Evolutionary conservation across 305 asterid genomes (phyloP), one percentile per base, ranked within the genome.

Genomic region (Plantago rigida): DNA sequence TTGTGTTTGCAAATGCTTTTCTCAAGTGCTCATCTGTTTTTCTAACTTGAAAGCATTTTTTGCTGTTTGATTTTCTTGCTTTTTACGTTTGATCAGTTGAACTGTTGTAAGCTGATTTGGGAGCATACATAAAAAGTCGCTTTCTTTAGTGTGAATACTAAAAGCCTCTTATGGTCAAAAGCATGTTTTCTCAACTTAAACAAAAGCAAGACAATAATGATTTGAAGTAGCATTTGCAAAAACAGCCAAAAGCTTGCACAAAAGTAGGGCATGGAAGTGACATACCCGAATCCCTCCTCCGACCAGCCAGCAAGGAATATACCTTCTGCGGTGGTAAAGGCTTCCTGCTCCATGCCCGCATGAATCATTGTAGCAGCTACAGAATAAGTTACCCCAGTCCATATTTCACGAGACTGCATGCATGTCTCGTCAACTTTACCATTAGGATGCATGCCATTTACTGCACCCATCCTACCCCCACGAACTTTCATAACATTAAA

Each of bases 401-500:
- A 93, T 34, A 89, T 81, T 65, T 93, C 99, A 3, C 99, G 85
- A 3, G 99, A 93, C 72, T 93, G 99, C 99, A 93, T 93, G 81
- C 99, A 93, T 0, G 95, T 82, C 65, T 89, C 96, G n/a, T 93
- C 99, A 22, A 93, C 89, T 77, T 81, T 89, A n/a, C 99, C 99
- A 41, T 59, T 93, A 17, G 97, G 96, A 70, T 85, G 82, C 97
- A 93, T 87, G 62, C 99, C 99, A 15, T 93, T 93, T 45, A 87
- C 97, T 0, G 99, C 99, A 13, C 99, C 99, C 76, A 89, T 89
- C 78, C 86, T 74, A 22, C 99, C 99, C 41, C 96, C 96, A 36
- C 76, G 62, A 52, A 84, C 78, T 77, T 82, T 93, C 95, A 89
- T 89, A 17, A 93, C 99, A 59, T 93, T 93, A 55, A 81, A 93